Evolutionary conservation across 2,329 filamentous ascomycete genomes (phyloP).

Genomic region (Capronia americana): DNA sequence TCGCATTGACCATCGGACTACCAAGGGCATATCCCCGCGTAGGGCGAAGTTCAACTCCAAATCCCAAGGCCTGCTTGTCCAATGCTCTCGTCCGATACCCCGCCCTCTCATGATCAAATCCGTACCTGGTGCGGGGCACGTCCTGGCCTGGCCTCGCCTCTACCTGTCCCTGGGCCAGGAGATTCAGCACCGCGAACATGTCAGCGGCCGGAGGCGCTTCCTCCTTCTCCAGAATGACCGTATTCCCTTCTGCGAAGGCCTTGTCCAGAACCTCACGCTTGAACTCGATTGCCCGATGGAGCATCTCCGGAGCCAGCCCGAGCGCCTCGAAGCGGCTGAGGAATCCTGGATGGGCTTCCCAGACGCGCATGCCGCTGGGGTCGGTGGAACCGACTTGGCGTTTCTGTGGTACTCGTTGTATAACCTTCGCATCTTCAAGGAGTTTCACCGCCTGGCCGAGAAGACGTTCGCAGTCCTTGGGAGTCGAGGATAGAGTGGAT

Average conservation of each 20-base stretch:
- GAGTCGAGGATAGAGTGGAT: conserved; percentile 32
- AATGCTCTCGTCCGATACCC: conserved; percentile 56
- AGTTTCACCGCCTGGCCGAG: conserved; percentile 50
- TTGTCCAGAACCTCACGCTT: conserved; percentile 52
- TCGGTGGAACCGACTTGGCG: background rate
- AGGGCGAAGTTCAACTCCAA: conserved; percentile 50
- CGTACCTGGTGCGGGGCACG: conserved; percentile 53
- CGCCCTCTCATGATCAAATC: conserved; percentile 50
- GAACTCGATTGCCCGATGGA: conserved; percentile 51
- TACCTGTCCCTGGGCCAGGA: conserved; percentile 45
- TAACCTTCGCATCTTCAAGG: conserved; percentile 43
- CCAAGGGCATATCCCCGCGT: conserved; percentile 48
- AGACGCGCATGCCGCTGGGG: conserved; percentile 42
- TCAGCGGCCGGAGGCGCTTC: conserved; percentile 40
- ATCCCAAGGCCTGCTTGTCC: conserved; percentile 52
- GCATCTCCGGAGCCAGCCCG: conserved; percentile 48
- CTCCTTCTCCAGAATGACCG: conserved; percentile 40
- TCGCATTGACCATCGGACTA: conserved; percentile 45
- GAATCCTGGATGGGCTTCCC: conserved; percentile 39
- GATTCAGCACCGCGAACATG: conserved; percentile 41
- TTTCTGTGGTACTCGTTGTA: conserved; percentile 19
- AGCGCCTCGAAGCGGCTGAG: conserved; percentile 53
- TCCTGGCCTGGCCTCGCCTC: conserved; percentile 46
- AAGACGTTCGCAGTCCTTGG: conserved; percentile 39
- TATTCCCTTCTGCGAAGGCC: conserved; percentile 42